These are phyloP conservation scores for Sarocladiaceae sp. DNA, from an alignment of 2,329 filamentous ascomycete species.

Conservation along the genomic window DNA sequence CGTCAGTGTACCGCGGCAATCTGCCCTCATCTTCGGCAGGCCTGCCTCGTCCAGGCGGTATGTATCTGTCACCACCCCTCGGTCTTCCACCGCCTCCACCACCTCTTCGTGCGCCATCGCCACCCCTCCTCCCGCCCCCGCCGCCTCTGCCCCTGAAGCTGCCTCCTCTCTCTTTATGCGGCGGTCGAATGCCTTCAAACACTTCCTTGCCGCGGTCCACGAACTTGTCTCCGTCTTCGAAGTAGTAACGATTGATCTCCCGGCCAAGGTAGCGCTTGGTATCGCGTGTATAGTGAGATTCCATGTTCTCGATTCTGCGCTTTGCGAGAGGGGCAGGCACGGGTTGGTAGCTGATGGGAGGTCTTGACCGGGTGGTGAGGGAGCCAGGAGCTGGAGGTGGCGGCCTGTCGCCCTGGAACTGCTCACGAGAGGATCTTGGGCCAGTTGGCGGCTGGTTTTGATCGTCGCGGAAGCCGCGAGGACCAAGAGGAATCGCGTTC, in stretches of 20 bases:
- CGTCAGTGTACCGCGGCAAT: conserved; percentile 15
- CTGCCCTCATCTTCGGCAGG: conserved; percentile 15
- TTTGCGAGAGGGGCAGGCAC: conserved; percentile 61
- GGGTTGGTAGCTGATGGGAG: conserved; percentile 45
- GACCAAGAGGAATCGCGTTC: conserved; percentile 33
- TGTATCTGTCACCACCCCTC: conserved; percentile 25
- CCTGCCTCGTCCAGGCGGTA: conserved; percentile 16
- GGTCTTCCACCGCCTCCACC: conserved; percentile 21
- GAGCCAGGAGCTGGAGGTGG: conserved; percentile 1
- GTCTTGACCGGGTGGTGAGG: conserved; percentile 33
- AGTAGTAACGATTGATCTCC: conserved; percentile 65
- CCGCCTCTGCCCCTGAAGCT: conserved; percentile 19
- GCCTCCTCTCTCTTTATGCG: conserved; percentile 41
- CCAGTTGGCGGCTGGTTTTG: conserved; percentile 25
- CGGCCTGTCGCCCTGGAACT: conserved; percentile 15
- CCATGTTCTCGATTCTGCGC: conserved; percentile 57
- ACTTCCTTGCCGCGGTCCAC: conserved; percentile 72
- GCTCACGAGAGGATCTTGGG: conserved; percentile 32
- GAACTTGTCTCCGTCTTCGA: conserved; percentile 61
- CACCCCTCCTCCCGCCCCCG: conserved; percentile 18
- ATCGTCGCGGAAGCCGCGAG: conserved; percentile 23
- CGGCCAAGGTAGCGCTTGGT: conserved; percentile 36
- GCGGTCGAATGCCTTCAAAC: conserved; percentile 59
- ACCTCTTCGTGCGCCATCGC: conserved; percentile 22
- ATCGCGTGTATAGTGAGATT: conserved; percentile 40